Percentiles rank a stretch among this genome's conserved stretches.
Evolutionary conservation across 257 asterid genomes (phyloP).

Genomic region (Solanum tacnaense): DNA sequence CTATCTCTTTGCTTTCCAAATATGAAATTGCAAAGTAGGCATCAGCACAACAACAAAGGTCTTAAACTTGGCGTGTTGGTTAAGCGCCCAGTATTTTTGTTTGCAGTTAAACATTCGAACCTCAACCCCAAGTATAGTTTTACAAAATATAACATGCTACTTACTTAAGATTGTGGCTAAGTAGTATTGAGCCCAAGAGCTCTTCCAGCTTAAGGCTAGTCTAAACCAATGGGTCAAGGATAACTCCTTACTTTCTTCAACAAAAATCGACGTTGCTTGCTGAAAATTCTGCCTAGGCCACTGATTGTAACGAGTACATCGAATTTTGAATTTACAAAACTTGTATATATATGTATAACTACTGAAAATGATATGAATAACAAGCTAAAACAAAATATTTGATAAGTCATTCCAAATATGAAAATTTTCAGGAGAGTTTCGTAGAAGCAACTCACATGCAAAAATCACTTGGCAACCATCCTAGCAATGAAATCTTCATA

Average conservation of each 20-base stretch:
- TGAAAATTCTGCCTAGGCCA: neutral
- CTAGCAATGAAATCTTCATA: conserved; percentile 91
- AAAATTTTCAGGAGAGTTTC: neutral
- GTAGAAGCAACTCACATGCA: conserved; percentile 1
- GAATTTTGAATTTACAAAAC: neutral
- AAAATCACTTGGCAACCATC: conserved; percentile 79
- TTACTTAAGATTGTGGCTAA: neutral
- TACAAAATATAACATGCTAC: neutral
- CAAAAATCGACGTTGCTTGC: neutral
- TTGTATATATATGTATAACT: neutral
- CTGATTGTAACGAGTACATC: neutral
- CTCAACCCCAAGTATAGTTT: neutral
- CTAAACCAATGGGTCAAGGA: neutral
- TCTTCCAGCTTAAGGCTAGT: neutral
- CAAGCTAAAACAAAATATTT: neutral
- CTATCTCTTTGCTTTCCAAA: neutral
- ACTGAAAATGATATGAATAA: neutral
- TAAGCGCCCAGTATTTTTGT: rapidly evolving
- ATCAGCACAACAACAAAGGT: neutral
- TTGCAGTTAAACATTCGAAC: rapidly evolving
- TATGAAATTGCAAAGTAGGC: neutral
- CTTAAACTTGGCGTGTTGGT: rapidly evolving
- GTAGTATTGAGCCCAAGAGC: neutral
- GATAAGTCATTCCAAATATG: neutral
- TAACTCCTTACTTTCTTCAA: neutral